Percentiles rank a stretch among this genome's conserved stretches.
These are phyloP conservation scores for Lentinula edodes DNA, from an alignment of 768 basidiomycete species.

Conservation along the genomic window DNA sequence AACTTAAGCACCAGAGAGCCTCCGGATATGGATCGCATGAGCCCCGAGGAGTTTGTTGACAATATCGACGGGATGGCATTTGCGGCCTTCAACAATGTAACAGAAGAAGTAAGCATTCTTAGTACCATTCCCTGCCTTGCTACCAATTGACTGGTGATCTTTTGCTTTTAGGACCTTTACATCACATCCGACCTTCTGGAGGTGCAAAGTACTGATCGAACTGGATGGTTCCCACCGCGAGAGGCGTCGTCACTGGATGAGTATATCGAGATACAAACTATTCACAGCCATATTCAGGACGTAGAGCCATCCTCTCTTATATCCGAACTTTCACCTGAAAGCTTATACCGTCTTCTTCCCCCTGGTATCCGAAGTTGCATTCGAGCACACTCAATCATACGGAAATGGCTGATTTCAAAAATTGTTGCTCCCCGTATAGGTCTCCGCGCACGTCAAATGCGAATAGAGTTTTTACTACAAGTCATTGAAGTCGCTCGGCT, in stretches of 20 bases:
- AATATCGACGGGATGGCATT: conserved; percentile 72
- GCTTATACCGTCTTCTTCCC: conserved; percentile 68
- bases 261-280: conserved; percentile 70
- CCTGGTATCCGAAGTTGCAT: conserved; percentile 73
- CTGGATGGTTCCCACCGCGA: conserved; percentile 67
- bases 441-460: conserved; percentile 54
- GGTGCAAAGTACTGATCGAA: conserved; percentile 72
- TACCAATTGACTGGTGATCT: conserved; percentile 1
- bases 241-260: conserved; percentile 56
- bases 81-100: conserved; percentile 72
- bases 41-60: conserved; percentile 69
- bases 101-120: conserved; percentile 54
- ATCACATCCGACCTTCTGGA: conserved; percentile 75
- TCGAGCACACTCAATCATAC: conserved; percentile 68
- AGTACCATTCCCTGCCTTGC: not conserved
- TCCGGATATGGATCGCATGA: conserved; percentile 59
- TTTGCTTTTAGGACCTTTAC: conserved; percentile 58
- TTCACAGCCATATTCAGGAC: conserved; percentile 68
- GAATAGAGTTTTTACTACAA: conserved; percentile 68
- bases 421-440: conserved; percentile 63
- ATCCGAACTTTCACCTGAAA: conserved; percentile 64
- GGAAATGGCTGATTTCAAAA: conserved; percentile 74
- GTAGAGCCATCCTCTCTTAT: conserved; percentile 70
- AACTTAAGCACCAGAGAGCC: conserved; percentile 40
- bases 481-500: conserved; percentile 71